Conservation (phyloP, 169 alveolate genomes). For the Cryptosporidium meleagridis region DNA sequence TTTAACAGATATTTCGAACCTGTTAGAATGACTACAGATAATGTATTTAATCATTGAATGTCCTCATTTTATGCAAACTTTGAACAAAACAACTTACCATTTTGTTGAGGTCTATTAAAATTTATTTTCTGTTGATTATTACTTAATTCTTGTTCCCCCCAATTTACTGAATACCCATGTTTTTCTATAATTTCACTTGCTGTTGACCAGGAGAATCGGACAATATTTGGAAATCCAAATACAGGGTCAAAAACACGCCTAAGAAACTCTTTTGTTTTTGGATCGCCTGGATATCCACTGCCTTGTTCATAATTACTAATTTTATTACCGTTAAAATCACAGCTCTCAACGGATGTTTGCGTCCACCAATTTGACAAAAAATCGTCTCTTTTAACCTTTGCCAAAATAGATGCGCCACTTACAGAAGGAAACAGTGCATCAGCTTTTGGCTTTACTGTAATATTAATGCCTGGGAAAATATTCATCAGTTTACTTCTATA, state of each 20-base stretch:
- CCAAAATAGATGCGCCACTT: constrained; percentile 97
- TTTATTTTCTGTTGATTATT: constrained; percentile 19
- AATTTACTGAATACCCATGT: constrained; percentile 80
- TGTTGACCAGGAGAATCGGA: constrained; percentile 90
- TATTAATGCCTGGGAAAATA: constrained; percentile 84
- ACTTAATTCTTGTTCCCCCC: constrained; percentile 82
- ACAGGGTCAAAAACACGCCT: constrained; percentile 87
- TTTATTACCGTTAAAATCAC: constrained; percentile 76
- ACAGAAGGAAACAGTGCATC: constrained; percentile 95
- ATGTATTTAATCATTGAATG: background rate
- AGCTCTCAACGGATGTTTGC: constrained; percentile 61
- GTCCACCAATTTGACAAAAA: constrained; percentile 58
- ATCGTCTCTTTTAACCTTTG: constrained; percentile 95
- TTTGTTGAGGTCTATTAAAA: background rate
- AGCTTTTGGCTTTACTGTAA: constrained; percentile 93
- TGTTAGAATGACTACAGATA: background rate
- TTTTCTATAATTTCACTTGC: constrained; percentile 84
- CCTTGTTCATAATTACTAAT: constrained; percentile 84
- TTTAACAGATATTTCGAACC: background rate
- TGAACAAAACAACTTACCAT: background rate
- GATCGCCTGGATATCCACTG: constrained; percentile 94
- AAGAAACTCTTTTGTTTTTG: constrained; percentile 91
- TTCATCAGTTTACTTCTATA: constrained; percentile 86
- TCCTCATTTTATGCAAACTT: background rate
- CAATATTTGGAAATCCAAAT: constrained; percentile 94